A percentile compares a stretch with the other conserved stretches of the same genome.
Conservation (phyloP, 106 monocot genomes). For the Posidonia australis region DNA sequence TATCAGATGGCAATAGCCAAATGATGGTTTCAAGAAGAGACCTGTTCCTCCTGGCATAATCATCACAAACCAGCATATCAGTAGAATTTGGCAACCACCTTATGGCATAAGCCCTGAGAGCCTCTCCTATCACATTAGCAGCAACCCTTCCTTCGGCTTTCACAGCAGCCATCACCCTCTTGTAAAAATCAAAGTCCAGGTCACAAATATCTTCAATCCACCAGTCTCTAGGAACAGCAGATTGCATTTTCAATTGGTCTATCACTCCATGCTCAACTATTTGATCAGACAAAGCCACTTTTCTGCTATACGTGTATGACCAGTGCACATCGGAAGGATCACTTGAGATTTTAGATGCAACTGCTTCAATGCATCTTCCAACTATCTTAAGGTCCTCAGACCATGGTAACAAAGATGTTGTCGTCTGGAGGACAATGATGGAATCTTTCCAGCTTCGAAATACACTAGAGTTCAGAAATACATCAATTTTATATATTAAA, state of each 20-base stretch:
- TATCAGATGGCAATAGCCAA: conserved; percentile 51
- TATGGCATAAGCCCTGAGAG: conserved; percentile 55
- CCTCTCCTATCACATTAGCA: conserved; percentile 46
- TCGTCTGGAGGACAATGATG: conserved; percentile 66
- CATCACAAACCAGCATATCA: conserved; percentile 44
- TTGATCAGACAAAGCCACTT: conserved; percentile 12
- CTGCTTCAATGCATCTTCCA: conserved; percentile 71
- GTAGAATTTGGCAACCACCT: conserved; percentile 71
- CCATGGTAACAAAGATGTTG: conserved; percentile 50
- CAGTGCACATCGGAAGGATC: conserved; percentile 63
- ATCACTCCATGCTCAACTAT: conserved; percentile 23
- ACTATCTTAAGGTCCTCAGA: conserved; percentile 56
- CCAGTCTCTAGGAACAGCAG: conserved; percentile 58
- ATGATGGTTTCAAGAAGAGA: conserved; percentile 55
- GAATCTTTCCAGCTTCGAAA: conserved; percentile 87
- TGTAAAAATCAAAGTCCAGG: conserved; percentile 66
- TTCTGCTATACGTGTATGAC: conserved; percentile 68
- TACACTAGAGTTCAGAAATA: conserved; percentile 62
- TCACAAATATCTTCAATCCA: conserved; percentile 84
- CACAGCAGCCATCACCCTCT: conserved; percentile 58
- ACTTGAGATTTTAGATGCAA: conserved; percentile 62
- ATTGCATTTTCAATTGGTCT: conserved; percentile 11
- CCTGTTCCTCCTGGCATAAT: conserved; percentile 36
- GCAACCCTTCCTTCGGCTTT: conserved; percentile 69
- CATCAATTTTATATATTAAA: conserved; percentile 76